These are phyloP conservation scores for Trichoderma sp. DNA, from an alignment of 2,329 filamentous ascomycete genomes.

Conservation along the genomic window DNA sequence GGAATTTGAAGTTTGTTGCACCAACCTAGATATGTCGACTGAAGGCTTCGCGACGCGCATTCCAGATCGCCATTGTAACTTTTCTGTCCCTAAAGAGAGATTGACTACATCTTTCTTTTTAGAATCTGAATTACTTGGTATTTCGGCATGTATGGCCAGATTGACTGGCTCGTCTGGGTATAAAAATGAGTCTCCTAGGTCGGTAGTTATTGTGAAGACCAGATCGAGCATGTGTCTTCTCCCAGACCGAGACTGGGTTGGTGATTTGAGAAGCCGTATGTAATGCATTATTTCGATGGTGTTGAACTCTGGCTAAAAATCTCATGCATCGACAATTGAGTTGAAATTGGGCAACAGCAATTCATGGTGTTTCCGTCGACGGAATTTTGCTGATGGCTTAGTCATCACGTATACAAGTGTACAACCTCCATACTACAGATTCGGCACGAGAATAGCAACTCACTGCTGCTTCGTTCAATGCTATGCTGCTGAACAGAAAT, in stretches of 20 bases:
- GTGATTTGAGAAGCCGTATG: constrained; percentile 57
- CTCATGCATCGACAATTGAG: background rate
- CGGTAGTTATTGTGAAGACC: constrained; percentile 60
- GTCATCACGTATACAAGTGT: background rate
- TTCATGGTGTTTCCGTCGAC: background rate
- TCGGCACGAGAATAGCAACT: too few species aligned
- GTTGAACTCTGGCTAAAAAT: background rate
- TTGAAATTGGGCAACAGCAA: background rate
- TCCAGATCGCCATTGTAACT: constrained; percentile 41
- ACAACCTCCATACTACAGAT: too few species aligned
- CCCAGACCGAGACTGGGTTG: constrained; percentile 42
- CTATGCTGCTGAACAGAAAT: too few species aligned
- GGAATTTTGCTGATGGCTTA: background rate
- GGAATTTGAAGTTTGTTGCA: constrained; percentile 35
- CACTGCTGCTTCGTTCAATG: too few species aligned
- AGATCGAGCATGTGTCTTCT: constrained; percentile 45
- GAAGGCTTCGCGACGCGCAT: constrained; percentile 48
- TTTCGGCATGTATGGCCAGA: constrained; percentile 45
- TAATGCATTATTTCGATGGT: constrained; percentile 54
- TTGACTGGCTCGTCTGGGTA: constrained; percentile 50
- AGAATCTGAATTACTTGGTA: constrained; percentile 31
- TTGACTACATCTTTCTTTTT: background rate
- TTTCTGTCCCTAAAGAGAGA: constrained; percentile 33
- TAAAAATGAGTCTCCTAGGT: constrained; percentile 60
- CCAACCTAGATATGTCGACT: constrained; percentile 37